Percentiles rank a stretch among this genome's conserved stretches.
phyloP scores from a whole-genome alignment of 139 green algal genomes.

The Haematococcus lacustris region DNA sequence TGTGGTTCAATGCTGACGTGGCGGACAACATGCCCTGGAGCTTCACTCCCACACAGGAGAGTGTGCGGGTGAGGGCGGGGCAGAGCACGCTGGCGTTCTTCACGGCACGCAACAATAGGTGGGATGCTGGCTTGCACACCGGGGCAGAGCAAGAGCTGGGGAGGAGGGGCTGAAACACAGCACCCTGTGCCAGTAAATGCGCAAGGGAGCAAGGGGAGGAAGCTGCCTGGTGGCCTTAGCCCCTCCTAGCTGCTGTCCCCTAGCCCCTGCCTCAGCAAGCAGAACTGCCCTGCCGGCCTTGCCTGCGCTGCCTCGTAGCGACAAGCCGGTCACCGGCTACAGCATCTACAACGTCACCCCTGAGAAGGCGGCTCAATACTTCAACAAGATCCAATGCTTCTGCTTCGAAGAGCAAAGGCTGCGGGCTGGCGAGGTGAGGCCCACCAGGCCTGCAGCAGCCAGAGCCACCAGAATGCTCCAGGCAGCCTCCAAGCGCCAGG shows the following conservation, averaged over 20 bases:
- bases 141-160: too few species aligned
- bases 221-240: not conserved
- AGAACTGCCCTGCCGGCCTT: not conserved
- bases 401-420: slow-evolving; percentile 95
- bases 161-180: too few species aligned
- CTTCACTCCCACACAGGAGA: slow-evolving; percentile 80
- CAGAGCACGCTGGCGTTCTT: slow-evolving; percentile 97
- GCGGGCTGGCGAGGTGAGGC: slow-evolving; percentile 52
- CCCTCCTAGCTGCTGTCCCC: too few species aligned
- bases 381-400: slow-evolving; percentile 98
- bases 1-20: slow-evolving; percentile 89
- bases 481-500: too few species aligned
- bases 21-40: slow-evolving; percentile 84
- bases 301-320: not conserved
- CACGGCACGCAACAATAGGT: slow-evolving; percentile 81
- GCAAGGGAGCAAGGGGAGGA: not conserved
- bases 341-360: slow-evolving; percentile 97
- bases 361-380: slow-evolving; percentile 77
- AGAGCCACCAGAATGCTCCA: too few species aligned
- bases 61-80: slow-evolving; percentile 66
- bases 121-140: not conserved
- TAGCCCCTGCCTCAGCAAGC: not conserved
- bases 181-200: too few species aligned
- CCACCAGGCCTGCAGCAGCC: too few species aligned
- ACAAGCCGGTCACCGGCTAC: slow-evolving; percentile 68